Conservation (phyloP, 106 monocot species). For the Dioscorea dumetorum region DNA sequence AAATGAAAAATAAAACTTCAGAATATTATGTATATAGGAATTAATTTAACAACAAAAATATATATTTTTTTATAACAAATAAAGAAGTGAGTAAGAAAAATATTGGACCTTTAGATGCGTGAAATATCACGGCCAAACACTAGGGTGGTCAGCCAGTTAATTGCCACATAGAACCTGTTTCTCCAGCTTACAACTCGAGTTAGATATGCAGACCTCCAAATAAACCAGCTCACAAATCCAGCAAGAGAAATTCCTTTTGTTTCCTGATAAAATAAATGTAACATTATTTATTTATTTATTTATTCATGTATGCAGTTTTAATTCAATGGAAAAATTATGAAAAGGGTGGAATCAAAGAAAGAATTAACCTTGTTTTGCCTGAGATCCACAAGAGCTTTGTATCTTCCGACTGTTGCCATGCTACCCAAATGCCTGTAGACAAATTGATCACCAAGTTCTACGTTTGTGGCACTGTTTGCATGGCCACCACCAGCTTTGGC, state of each 20-base stretch:
- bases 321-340: neutral
- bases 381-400: conserved; percentile 95
- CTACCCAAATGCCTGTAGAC: conserved; percentile 92
- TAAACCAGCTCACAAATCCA: conserved; percentile 90
- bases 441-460: conserved; percentile 65
- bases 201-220: conserved; percentile 87
- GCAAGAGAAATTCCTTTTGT: conserved; percentile 68
- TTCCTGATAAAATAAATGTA: conserved; percentile 31
- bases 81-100: too few species aligned
- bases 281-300: neutral
- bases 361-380: conserved; percentile 79
- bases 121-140: conserved; percentile 91
- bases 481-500: conserved; percentile 60
- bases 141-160: conserved; percentile 83
- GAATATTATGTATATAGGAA: too few species aligned
- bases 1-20: too few species aligned
- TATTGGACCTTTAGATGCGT: conserved; percentile 28
- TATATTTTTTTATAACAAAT: too few species aligned
- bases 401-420: conserved; percentile 95
- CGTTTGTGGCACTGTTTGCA: conserved; percentile 37
- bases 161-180: conserved; percentile 85
- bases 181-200: conserved; percentile 95
- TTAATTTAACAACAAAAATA: too few species aligned
- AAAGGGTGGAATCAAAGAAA: neutral
- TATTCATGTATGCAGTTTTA: neutral